Evolutionary conservation across 805 yeast species (phyloP).

Genomic region (Spathaspora boniae): DNA sequence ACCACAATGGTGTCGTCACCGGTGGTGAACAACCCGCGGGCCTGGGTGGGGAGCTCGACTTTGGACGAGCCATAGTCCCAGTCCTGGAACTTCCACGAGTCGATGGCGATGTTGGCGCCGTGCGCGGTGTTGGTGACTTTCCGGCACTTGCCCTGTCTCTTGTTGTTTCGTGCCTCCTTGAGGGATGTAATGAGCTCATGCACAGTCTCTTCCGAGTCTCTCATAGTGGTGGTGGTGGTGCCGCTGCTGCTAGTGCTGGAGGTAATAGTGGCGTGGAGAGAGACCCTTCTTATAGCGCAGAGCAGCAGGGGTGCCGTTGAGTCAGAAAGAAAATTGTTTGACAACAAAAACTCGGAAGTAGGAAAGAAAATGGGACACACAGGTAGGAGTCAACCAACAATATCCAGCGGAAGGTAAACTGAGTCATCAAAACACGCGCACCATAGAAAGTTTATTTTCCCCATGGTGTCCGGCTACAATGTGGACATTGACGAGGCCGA

Average conservation of each 20-base stretch:
- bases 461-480: slow-evolving; percentile 6
- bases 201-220: slow-evolving; percentile 13
- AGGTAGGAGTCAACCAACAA: too few relatives aligned
- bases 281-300: too few relatives aligned
- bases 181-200: slow-evolving; percentile 17
- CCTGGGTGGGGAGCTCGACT: slow-evolving; percentile 60
- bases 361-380: too few relatives aligned
- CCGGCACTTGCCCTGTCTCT: slow-evolving; percentile 20
- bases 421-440: too few relatives aligned
- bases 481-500: slow-evolving; percentile 77
- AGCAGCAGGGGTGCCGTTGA: too few relatives aligned
- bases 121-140: slow-evolving; percentile 13
- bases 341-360: too few relatives aligned
- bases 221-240: slow-evolving; percentile 2
- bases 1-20: slow-evolving; percentile 50
- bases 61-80: slow-evolving; percentile 73
- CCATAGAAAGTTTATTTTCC: too few relatives aligned
- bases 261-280: not conserved
- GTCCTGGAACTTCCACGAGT: slow-evolving; percentile 81
- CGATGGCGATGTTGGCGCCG: slow-evolving; percentile 6
- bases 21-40: slow-evolving; percentile 78
- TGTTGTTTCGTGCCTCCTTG: slow-evolving; percentile 13
- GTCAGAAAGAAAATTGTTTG: too few relatives aligned
- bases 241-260: slow-evolving; percentile 7
- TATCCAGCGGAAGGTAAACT: too few relatives aligned